Evolutionary conservation across 2,329 filamentous ascomycete genomes (phyloP).

Genomic region (Calonectria multiphialidica): DNA sequence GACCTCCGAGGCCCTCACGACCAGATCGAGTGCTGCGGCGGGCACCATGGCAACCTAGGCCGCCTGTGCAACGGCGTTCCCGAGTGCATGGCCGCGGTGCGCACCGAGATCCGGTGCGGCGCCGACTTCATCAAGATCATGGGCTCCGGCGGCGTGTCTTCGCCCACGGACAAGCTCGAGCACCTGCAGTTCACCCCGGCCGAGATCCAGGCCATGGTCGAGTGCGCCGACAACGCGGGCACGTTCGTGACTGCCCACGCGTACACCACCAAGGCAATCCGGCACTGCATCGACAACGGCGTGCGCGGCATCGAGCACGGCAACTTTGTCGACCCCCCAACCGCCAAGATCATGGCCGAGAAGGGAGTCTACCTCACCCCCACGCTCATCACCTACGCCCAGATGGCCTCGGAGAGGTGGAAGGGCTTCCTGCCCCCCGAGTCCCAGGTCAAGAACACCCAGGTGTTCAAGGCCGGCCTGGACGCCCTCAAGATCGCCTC

Average conservation of each 20-base stretch:
- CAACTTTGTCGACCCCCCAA: constrained; percentile 54
- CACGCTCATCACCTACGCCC: constrained; percentile 63
- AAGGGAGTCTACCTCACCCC: constrained; percentile 63
- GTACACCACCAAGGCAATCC: constrained; percentile 66
- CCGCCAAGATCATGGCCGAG: constrained; percentile 62
- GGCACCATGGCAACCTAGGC: constrained; percentile 48
- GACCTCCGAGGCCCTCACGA: constrained; percentile 59
- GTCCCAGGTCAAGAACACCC: constrained; percentile 60
- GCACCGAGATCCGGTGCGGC: constrained; percentile 66
- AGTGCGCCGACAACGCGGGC: constrained; percentile 59
- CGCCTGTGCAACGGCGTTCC: constrained; percentile 65
- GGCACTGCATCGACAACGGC: constrained; percentile 55
- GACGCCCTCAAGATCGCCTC: constrained; percentile 60
- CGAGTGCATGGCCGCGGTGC: constrained; percentile 63
- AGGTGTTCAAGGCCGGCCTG: constrained; percentile 61
- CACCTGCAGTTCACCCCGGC: constrained; percentile 67
- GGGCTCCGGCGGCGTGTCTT: constrained; percentile 67
- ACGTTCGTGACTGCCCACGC: constrained; percentile 70
- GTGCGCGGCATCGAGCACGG: constrained; percentile 64
- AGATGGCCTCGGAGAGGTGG: constrained; percentile 58
- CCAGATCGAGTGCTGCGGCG: constrained; percentile 57
- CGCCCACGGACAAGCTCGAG: constrained; percentile 64
- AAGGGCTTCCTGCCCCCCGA: constrained; percentile 56
- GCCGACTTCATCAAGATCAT: constrained; percentile 74
- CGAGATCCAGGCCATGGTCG: constrained; percentile 66